Percentiles rank a stretch among this genome's conserved stretches.
Conservation (phyloP, 331 rosid species). For the Phaseolus coccineus region DNA sequence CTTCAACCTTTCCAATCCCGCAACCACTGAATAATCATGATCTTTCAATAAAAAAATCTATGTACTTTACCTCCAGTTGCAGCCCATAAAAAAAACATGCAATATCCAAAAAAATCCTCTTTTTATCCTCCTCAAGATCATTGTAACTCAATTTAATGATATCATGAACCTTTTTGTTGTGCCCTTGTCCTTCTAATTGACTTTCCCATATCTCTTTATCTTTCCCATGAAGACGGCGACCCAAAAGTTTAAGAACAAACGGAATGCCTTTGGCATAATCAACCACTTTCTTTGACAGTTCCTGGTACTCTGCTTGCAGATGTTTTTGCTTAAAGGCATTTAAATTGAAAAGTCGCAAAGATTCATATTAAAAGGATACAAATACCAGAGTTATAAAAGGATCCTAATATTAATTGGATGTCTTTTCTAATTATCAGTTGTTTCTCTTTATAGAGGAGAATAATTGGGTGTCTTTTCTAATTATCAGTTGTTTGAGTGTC, state of each 20-base stretch:
- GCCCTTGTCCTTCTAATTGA: neutral
- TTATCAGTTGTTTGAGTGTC: no score
- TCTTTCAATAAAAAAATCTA: neutral
- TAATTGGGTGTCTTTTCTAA: no score
- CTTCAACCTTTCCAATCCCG: conserved; percentile 25
- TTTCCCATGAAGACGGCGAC: neutral
- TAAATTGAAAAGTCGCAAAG: conserved; percentile 34
- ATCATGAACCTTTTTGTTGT: neutral
- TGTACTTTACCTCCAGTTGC: neutral
- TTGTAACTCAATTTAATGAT: neutral
- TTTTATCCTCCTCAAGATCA: neutral
- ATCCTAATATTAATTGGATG: no score
- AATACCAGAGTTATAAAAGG: no score
- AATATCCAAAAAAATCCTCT: conserved; percentile 37
- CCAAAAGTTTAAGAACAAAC: conserved; percentile 30
- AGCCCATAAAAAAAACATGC: conserved; percentile 46
- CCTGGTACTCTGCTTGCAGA: neutral
- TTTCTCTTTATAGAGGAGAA: no score
- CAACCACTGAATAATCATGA: neutral
- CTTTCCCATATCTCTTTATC: conserved; percentile 34
- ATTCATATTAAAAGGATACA: neutral
- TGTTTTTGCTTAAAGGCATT: conserved; percentile 12
- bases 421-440: no score
- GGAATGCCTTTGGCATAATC: conserved; percentile 31
- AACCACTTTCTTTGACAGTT: conserved; percentile 19